phyloP scores from a whole-genome alignment of 306 rosid genomes.

The Luffa acutangula region DNA sequence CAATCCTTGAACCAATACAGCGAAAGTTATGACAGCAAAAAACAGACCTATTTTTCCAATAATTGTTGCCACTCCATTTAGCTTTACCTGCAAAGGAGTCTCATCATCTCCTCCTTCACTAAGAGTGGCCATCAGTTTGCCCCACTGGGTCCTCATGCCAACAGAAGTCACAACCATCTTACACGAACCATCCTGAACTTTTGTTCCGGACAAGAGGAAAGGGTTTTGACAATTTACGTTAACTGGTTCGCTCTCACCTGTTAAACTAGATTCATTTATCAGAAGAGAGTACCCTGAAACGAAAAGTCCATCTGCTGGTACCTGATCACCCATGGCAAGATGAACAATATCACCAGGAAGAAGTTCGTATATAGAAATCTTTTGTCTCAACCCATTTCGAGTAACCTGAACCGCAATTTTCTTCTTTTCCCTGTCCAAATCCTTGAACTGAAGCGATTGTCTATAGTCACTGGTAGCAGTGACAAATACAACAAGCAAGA shows the following conservation, averaged over 20 bases:
- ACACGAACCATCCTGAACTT: slow-evolving; percentile 97
- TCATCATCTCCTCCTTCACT: slow-evolving; percentile 99
- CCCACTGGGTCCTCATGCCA: slow-evolving; percentile 99
- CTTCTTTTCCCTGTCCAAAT: slow-evolving; percentile 92
- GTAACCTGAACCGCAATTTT: slow-evolving; percentile 77
- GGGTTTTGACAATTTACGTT: slow-evolving; percentile 46
- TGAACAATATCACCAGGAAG: slow-evolving; percentile 96
- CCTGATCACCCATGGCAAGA: slow-evolving; percentile 86
- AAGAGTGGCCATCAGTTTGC: slow-evolving; percentile 90
- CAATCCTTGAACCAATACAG: slow-evolving; percentile 90
- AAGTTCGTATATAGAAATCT: slow-evolving; percentile 79
- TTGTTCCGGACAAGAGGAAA: slow-evolving; percentile 93
- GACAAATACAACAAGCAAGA: slow-evolving; percentile 91
- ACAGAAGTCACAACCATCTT: slow-evolving; percentile 96
- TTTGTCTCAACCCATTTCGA: slow-evolving; percentile 75
- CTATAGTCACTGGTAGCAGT: slow-evolving; percentile 91
- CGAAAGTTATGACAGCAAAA: slow-evolving; percentile 81
- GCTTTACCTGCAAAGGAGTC: slow-evolving; percentile 98
- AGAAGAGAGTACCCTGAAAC: slow-evolving; percentile 71
- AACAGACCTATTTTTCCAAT: slow-evolving; percentile 94
- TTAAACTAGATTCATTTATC: slow-evolving; percentile 91
- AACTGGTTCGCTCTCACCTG: slow-evolving; percentile 98
- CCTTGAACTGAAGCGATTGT: slow-evolving; percentile 95
- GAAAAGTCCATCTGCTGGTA: slow-evolving; percentile 97
- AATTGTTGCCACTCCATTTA: slow-evolving; percentile 95